Base-by-base conservation (phyloP, 495 filamentous ascomycete genomes). In the Neurospora intermedia region DNA sequence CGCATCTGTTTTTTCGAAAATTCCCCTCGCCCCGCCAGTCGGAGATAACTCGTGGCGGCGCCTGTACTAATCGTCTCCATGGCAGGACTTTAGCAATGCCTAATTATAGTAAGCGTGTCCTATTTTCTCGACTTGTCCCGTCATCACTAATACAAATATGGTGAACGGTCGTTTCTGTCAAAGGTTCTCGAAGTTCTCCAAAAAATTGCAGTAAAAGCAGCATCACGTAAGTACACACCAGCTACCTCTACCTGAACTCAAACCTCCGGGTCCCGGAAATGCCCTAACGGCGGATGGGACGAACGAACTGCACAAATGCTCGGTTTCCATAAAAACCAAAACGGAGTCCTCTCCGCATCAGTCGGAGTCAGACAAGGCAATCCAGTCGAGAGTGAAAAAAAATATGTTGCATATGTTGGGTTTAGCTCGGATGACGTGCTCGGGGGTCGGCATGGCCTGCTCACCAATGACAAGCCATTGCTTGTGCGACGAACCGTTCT, bases 381-480 rank as follows among this genome's bases (percentile, higher is more conserved):
- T 23, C 31, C 40, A 46, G 23, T 48, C 40, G 54, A 71, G 27
- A 35, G n/a, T 27, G 71, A 66, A 20, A 35, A 66, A 62, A 66
- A 54, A 11, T 16, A 71, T 39, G 70, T 71, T 71, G 43, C 70
- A 66, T 38, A 35, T 62, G 27, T 46, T 40, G 42, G 45, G 69
- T 43, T 77, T 84, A 84, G 83, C 82, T 80, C 79, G 72, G 79
- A 84, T 84, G 81, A 79, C 83, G 83, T 84, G 83, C 82, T 84
- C 81, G 75, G 70, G 79, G 73, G 54, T 38, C 54, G 54, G 54
- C 54, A 66, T 66, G 54, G 54, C 54, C 54, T 66, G 54, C 54
- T 66, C 54, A 38, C 54, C 54, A 66, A 35, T 62, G 54, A 18
- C 54, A 66, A 66, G 54, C 54, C 54, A 66, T 66, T 66, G 54